Evolutionary conservation across 164 flowering plant species (phyloP), one percentile per base, ranked within the genome.

Genomic region (Magnolia sinica): DNA sequence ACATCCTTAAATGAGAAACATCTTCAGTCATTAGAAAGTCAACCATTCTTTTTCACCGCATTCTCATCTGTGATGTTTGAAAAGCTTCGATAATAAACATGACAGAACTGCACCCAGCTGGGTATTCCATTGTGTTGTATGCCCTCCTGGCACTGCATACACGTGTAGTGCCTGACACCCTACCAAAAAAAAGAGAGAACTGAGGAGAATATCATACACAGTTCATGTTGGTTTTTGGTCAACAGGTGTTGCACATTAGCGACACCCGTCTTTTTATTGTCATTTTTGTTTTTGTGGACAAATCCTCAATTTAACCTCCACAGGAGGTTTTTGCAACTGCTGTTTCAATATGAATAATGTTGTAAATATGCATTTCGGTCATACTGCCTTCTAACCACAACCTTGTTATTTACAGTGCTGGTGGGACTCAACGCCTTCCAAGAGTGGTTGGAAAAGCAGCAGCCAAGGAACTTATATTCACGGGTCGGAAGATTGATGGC

Each of bases 351-450:
- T 64, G 22, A 29, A 16, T 16, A 9, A 24, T 31, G 37, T 68
- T 68, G n/a, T 20, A n/a, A 8, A 65, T 22, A 24, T 65, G 68
- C 10, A 29, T 65, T 65, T 2, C 29, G 22, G 37, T 65, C 52
- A 4, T 23, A n/a, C 74, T 50, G 14, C 37, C 65, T 50, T 29
- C 52, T 64, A n/a, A 73, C 23, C 23, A 8, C 19, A 11, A 16
- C n/a, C 16, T 70, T 70, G 73, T 68, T 66, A 68, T 79, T 67
- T 80, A 45, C 91, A 94, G 98, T 80, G 97, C 95, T 68, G 98
- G 98, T 78, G 99, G 98, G 37, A 94, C 99, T 37, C 93, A 88
- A 76, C 87, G 97, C 59, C 97, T 96, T 80, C 95, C 99, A 70
- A 88, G 97, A 79, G 73, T 94, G 74, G 90, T 91, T 18, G 99